These are phyloP conservation scores for Podaxis carcinomalis DNA, from an alignment of 768 basidiomycete species.

Conservation along the genomic window DNA sequence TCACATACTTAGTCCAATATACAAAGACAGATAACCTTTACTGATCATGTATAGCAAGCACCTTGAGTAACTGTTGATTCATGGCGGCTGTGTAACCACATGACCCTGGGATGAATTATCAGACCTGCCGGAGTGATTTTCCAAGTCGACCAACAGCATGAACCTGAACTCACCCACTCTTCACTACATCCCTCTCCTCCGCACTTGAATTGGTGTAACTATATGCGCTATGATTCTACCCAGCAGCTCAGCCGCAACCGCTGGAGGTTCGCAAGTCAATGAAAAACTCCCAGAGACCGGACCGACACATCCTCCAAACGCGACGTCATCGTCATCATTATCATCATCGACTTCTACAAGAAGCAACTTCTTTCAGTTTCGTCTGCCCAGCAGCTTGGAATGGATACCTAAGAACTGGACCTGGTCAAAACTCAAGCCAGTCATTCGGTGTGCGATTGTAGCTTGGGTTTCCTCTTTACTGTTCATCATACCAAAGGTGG, in stretches of 20 bases:
- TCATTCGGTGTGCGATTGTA: conserved; percentile 54
- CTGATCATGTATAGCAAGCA: no score
- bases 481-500: conserved; percentile 49
- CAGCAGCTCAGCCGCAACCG: neutral
- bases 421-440: conserved; percentile 59
- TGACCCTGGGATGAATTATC: neutral
- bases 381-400: conserved; percentile 12
- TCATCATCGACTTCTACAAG: neutral
- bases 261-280: neutral
- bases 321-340: conserved; percentile 5
- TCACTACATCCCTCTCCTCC: neutral
- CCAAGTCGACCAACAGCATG: neutral
- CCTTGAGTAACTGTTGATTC: no score
- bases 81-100: neutral
- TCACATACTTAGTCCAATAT: neutral
- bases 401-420: conserved; percentile 60
- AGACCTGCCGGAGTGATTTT: neutral
- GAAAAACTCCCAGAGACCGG: neutral
- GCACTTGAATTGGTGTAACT: neutral
- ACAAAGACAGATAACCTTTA: no score
- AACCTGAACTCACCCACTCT: neutral
- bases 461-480: conserved; percentile 60
- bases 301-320: neutral
- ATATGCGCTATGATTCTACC: neutral
- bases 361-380: neutral